Percentiles rank a stretch among this genome's conserved stretches.
Evolutionary conservation across 1,284 basidiomycete species (phyloP).

Genomic region (Pterula multifida): DNA sequence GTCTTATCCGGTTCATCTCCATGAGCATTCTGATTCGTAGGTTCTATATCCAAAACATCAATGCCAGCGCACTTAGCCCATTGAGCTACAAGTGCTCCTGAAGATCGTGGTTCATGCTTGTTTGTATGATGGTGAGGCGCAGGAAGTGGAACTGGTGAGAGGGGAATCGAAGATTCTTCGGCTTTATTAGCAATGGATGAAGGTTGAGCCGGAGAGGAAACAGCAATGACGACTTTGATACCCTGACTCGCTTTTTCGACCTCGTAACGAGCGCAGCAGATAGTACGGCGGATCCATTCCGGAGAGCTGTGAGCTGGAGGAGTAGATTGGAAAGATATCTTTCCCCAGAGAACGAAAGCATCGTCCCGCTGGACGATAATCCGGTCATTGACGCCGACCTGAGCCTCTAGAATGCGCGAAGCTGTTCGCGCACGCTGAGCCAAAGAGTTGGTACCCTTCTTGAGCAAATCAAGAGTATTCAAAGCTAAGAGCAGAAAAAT

Average conservation of each 20-base stretch:
- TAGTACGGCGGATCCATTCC: slow-evolving; percentile 71
- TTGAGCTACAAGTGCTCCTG: slow-evolving; percentile 44
- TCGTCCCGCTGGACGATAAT: slow-evolving; percentile 70
- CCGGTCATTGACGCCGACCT: slow-evolving; percentile 67
- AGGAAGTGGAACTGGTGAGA: slow-evolving; percentile 51
- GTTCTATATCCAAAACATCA: slow-evolving; percentile 39
- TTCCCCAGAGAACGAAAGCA: slow-evolving; percentile 70
- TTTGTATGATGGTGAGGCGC: slow-evolving; percentile 39
- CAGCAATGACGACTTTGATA: slow-evolving; percentile 48
- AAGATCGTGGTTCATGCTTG: slow-evolving; percentile 52
- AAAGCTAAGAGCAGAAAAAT: slow-evolving; percentile 44
- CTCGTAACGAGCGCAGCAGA: slow-evolving; percentile 71
- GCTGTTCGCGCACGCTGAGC: slow-evolving; percentile 76
- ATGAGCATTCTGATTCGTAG: slow-evolving; percentile 19
- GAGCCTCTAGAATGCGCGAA: slow-evolving; percentile 70
- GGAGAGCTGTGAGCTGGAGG: slow-evolving; percentile 33
- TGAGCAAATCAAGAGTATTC: slow-evolving; percentile 87
- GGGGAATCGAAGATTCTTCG: slow-evolving; percentile 19
- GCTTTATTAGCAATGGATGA: slow-evolving; percentile 22
- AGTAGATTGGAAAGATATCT: slow-evolving; percentile 33
- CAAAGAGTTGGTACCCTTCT: slow-evolving; percentile 73
- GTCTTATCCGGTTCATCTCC: not conserved
- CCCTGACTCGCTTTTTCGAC: slow-evolving; percentile 26
- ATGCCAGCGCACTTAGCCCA: slow-evolving; percentile 60
- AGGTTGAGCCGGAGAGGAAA: slow-evolving; percentile 22